Percentiles rank a stretch among this genome's conserved stretches.
Evolutionary conservation across 2,329 filamentous ascomycete species (phyloP).

Genomic region (Hymenoscyphus occultus): DNA sequence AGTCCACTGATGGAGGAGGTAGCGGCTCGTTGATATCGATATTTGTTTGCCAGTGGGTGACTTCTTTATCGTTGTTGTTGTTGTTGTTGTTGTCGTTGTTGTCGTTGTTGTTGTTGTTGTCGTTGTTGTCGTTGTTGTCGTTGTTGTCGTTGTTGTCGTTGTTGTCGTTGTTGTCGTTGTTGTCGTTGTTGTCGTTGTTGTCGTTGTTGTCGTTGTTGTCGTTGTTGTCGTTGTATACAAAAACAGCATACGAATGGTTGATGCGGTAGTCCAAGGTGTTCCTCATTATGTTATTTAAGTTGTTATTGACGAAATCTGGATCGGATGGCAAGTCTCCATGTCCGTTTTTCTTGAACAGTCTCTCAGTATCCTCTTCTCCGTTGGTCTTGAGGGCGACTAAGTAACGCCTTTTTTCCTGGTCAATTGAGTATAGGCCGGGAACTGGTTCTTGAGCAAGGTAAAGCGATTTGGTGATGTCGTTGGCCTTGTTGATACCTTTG

Average conservation of each 20-base stretch:
- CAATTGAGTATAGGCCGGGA: conserved; percentile 21
- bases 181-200: not conserved
- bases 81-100: not conserved
- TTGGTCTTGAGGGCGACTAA: conserved; percentile 19
- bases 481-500: conserved; percentile 1
- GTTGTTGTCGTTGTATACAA: not conserved
- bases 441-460: conserved; percentile 18
- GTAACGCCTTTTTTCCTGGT: conserved; percentile 13
- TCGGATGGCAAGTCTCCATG: not conserved
- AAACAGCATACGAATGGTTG: not conserved
- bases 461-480: conserved; percentile 4
- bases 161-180: too few species aligned
- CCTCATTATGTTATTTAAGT: not conserved
- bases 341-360: conserved; percentile 15
- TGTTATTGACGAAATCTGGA: not conserved
- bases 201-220: not conserved
- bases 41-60: not conserved
- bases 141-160: not conserved
- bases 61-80: not conserved
- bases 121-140: too few species aligned
- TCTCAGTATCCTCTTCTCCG: conserved; percentile 14
- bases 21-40: not conserved
- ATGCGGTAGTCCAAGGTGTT: not conserved
- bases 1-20: not conserved
- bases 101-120: too few species aligned